Percentiles rank a stretch among this genome's conserved stretches.
These are phyloP conservation scores for Melaleuca alternifolia DNA, from an alignment of 345 rosid species.

Conservation along the genomic window DNA sequence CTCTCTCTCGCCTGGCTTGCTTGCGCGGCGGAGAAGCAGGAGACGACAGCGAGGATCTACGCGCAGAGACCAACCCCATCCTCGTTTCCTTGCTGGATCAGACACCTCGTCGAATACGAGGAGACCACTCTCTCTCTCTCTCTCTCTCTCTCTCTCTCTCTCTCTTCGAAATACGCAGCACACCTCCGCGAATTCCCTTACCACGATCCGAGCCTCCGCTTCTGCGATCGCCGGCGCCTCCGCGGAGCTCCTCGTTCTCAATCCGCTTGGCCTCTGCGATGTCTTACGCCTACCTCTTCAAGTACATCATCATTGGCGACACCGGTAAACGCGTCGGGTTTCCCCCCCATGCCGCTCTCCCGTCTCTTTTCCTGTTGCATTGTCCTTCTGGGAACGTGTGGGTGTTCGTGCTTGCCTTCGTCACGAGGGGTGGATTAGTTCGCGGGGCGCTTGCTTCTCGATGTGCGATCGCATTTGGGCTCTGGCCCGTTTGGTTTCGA, in stretches of 20 bases:
- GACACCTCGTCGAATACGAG: too few relatives aligned
- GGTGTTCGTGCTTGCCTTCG: background rate
- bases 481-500: background rate
- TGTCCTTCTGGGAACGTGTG: background rate
- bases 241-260: background rate
- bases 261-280: background rate
- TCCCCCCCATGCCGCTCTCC: too few relatives aligned
- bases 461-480: background rate
- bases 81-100: too few relatives aligned
- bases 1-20: too few relatives aligned
- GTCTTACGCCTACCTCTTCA: constrained; percentile 11
- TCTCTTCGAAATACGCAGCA: background rate
- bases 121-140: background rate
- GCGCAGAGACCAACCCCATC: too few relatives aligned
- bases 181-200: too few relatives aligned
- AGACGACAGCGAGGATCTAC: too few relatives aligned
- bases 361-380: background rate
- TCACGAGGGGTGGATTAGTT: background rate
- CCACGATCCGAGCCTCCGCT: background rate
- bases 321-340: background rate
- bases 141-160: background rate
- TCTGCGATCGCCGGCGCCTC: background rate
- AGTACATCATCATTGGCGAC: constrained; percentile 12
- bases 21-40: too few relatives aligned
- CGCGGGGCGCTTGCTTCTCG: background rate